Evolutionary conservation across 257 asterid genomes (phyloP).

Genomic region (Handroanthus guayacan): DNA sequence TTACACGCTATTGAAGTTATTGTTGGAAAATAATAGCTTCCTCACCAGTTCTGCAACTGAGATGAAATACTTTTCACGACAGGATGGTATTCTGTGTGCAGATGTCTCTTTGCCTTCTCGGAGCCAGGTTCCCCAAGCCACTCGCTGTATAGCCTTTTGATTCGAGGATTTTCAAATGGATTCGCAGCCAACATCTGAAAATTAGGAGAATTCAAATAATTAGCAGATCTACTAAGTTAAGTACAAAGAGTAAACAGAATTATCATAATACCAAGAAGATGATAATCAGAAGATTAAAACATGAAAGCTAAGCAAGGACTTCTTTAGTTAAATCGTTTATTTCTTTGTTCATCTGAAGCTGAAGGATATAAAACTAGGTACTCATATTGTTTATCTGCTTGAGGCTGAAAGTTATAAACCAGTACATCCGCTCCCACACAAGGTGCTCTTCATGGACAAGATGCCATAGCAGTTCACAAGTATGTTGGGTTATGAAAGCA

Average conservation of each 20-base stretch:
- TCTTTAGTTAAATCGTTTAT: too few species aligned
- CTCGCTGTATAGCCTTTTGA: constrained; percentile 61
- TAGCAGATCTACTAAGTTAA: not conserved
- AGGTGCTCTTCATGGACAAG: too few species aligned
- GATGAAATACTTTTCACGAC: constrained; percentile 82
- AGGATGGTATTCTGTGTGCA: constrained; percentile 87
- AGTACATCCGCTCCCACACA: too few species aligned
- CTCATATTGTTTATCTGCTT: too few species aligned
- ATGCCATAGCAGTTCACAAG: too few species aligned
- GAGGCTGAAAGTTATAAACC: too few species aligned
- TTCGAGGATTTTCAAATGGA: constrained; percentile 73
- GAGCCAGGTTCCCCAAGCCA: constrained; percentile 95
- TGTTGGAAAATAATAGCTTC: constrained; percentile 17
- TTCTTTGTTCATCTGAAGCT: too few species aligned
- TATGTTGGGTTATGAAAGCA: too few species aligned
- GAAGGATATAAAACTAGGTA: too few species aligned
- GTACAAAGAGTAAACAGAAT: not conserved
- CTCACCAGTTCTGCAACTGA: constrained; percentile 90
- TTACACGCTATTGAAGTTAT: constrained; percentile 12
- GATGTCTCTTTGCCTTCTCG: constrained; percentile 72
- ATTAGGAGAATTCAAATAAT: constrained; percentile 8
- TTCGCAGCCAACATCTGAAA: constrained; percentile 62
- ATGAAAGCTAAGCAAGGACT: constrained; percentile 1
- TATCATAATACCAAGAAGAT: not conserved
- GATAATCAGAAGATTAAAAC: not conserved